These are phyloP conservation scores for Calonectria pteridis DNA, from an alignment of 2,329 filamentous ascomycete genomes.

Conservation along the genomic window DNA sequence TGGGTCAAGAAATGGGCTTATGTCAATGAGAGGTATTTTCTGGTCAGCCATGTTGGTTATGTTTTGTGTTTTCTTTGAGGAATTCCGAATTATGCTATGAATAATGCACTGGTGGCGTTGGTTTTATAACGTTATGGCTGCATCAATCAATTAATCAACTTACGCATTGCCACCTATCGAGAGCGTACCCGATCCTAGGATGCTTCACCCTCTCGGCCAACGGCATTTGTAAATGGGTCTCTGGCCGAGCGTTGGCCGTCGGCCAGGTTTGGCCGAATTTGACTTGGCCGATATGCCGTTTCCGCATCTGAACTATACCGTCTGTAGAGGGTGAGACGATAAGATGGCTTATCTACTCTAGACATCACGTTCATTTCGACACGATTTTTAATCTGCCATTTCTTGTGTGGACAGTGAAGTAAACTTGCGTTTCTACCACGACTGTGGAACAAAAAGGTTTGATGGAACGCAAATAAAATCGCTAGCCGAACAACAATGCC, in stretches of 20 bases:
- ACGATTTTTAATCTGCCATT: not conserved
- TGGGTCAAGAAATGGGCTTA: not conserved
- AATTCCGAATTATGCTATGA: not conserved
- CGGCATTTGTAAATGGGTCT: not conserved
- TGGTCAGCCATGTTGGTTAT: not conserved
- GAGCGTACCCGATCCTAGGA: not conserved
- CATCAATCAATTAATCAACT: not conserved
- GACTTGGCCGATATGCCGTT: not conserved
- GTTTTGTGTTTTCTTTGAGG: not conserved
- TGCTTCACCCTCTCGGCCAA: not conserved
- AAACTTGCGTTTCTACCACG: not conserved
- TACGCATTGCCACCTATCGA: not conserved
- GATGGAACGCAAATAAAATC: too few species aligned
- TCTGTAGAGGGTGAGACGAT: not conserved
- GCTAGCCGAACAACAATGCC: too few species aligned
- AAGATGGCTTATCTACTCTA: not conserved
- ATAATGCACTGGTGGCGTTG: not conserved
- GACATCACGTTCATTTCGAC: not conserved
- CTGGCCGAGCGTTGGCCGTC: not conserved
- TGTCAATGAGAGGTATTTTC: not conserved
- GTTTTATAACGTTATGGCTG: not conserved
- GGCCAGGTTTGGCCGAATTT: not conserved
- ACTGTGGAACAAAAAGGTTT: not conserved
- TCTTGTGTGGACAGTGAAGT: not conserved
- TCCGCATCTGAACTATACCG: not conserved